Conservation (phyloP, 176 grass and related monocot species). For the Musa schizocarpa region DNA sequence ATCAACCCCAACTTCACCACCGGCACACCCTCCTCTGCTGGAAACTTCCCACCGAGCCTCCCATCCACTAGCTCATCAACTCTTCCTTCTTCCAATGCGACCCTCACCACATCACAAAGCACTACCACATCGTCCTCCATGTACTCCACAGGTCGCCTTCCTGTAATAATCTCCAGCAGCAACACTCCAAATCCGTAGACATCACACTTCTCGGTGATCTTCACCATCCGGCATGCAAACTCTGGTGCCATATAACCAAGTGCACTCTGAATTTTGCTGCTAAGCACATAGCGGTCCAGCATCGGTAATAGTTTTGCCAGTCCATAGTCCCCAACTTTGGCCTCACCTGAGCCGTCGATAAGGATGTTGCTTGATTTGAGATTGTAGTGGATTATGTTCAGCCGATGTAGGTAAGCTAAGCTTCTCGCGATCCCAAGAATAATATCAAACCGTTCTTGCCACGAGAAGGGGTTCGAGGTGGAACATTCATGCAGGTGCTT, state of each 20-base stretch:
- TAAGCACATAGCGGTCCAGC: constrained; percentile 80
- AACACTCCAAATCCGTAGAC: constrained; percentile 82
- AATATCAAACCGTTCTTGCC: constrained; percentile 89
- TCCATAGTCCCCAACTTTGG: constrained; percentile 68
- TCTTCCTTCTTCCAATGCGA: constrained; percentile 63
- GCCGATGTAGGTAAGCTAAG: constrained; percentile 67
- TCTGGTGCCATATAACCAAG: constrained; percentile 99
- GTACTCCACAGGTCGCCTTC: constrained; percentile 74
- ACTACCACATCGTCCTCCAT: constrained; percentile 95
- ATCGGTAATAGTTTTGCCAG: constrained; percentile 82
- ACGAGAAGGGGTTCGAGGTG: constrained; percentile 43
- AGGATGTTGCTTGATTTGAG: constrained; percentile 91
- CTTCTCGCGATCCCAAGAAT: constrained; percentile 75
- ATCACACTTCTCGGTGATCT: constrained; percentile 90
- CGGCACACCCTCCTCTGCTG: constrained; percentile 61
- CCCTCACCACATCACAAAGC: constrained; percentile 64
- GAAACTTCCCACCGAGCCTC: constrained; percentile 47
- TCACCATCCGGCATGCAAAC: constrained; percentile 80
- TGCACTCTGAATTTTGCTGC: constrained; percentile 93
- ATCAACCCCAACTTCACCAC: constrained; percentile 80
- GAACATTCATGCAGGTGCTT: constrained; percentile 66
- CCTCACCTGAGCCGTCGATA: constrained; percentile 59
- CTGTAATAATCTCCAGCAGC: constrained; percentile 56
- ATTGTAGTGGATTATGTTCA: constrained; percentile 75
- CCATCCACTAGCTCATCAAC: constrained; percentile 63